phyloP scores from a whole-genome alignment of 768 basidiomycete genomes.

The Gloeostereum incarnatum region DNA sequence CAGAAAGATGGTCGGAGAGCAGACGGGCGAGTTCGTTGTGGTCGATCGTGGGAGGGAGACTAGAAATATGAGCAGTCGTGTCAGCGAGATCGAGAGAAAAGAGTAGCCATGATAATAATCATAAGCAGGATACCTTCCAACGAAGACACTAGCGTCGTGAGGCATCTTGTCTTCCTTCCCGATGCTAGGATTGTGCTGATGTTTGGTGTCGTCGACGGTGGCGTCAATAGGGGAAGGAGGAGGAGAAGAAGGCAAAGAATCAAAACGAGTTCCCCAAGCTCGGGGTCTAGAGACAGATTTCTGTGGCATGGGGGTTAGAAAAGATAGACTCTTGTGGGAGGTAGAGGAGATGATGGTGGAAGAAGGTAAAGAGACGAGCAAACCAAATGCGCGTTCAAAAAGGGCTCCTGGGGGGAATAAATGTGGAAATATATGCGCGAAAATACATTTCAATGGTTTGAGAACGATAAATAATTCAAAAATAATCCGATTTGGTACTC shows the following conservation, averaged over 20 bases:
- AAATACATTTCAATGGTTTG: no score
- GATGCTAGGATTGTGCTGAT: constrained; percentile 13
- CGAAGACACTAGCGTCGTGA: constrained; percentile 77
- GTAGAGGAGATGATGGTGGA: constrained; percentile 14
- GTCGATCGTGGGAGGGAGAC: constrained; percentile 64
- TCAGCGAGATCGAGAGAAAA: constrained; percentile 1
- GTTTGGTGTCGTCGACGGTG: constrained; percentile 10
- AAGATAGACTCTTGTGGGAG: constrained; percentile 9
- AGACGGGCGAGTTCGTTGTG: constrained; percentile 49
- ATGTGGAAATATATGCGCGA: no score
- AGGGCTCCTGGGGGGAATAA: no score
- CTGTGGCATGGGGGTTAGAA: constrained; percentile 30
- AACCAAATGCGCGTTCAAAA: not conserved
- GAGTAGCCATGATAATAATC: constrained; percentile 2
- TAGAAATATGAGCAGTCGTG: constrained; percentile 17
- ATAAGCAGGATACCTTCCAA: constrained; percentile 53
- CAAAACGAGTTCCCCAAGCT: constrained; percentile 68
- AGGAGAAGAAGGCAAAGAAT: constrained; percentile 46
- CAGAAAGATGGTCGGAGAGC: constrained; percentile 59
- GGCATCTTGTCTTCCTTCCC: constrained; percentile 32
- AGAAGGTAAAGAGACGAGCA: constrained; percentile 11
- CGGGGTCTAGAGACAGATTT: constrained; percentile 29
- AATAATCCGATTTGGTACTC: no score
- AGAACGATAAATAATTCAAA: no score
- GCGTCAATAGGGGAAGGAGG: constrained; percentile 26